Percentiles rank a stretch among this genome's conserved stretches.
These are phyloP conservation scores for Elsinoe necatrix DNA, from an alignment of 2,329 filamentous ascomycete genomes.

Conservation along the genomic window DNA sequence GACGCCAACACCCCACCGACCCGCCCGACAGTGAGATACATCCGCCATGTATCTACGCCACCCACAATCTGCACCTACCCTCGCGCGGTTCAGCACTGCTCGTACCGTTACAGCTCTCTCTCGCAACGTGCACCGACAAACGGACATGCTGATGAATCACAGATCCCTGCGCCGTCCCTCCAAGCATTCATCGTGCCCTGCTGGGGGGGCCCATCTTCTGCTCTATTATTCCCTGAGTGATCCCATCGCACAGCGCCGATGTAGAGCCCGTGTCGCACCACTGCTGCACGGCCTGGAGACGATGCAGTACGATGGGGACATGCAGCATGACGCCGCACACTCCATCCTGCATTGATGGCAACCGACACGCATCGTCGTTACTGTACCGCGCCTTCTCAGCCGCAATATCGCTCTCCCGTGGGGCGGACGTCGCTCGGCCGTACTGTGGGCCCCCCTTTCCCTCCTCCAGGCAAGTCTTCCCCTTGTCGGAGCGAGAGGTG, in stretches of 20 bases:
- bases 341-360: background rate
- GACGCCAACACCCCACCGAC: slow-evolving; percentile 12
- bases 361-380: too few species aligned
- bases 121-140: background rate
- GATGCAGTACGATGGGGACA: too few species aligned
- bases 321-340: background rate
- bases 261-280: background rate
- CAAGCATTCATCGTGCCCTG: background rate
- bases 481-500: background rate
- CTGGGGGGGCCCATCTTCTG: background rate
- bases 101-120: background rate
- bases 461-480: background rate
- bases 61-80: background rate
- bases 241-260: background rate
- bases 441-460: background rate
- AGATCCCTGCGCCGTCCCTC: background rate
- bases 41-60: slow-evolving; percentile 8
- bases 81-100: background rate
- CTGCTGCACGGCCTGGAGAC: too few species aligned
- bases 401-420: too few species aligned
- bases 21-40: background rate
- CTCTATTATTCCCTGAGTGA: background rate
- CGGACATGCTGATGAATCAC: background rate
- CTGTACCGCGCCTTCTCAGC: too few species aligned
- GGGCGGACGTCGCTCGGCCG: background rate